Base-by-base conservation (phyloP, 176 grass and related monocot species). In the Carex cristatella region DNA sequence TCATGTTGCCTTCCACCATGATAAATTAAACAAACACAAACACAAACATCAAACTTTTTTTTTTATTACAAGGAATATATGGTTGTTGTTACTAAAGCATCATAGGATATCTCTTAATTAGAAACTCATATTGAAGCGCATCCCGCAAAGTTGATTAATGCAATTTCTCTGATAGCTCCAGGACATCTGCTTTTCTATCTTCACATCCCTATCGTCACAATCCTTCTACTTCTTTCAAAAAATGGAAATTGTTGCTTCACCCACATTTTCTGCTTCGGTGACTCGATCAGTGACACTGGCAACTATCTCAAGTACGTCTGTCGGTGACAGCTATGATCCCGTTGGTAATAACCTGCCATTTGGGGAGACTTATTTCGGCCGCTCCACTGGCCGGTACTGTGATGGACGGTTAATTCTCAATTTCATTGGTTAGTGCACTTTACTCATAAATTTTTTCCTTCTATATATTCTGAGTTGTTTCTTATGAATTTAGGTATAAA, bases 201-300 rank as follows among this genome's bases (percentile, higher is more conserved):
- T 32, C 48, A 79, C 49, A 79, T 79, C 46, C 75, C 75, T 60
- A 58, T 11, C 0, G 28, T 79, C 75, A 79, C 31, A 30, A 58
- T 79, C 46, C 53, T 79, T 31, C 23, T 83, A 69, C 65, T 67
- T 83, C 19, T 83, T 7, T 55, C 63, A 83, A 69, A 33, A 30
- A 12, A 13, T 4, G 81, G 42, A 54, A 83, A 68, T 68, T 83
- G 79, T 14, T 92, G 94, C 69, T 97, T 89, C 92, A 84, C 90
- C 69, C 85, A 69, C 76, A 90, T 97, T 88, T 97, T 92, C 85
- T 90, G 92, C 83, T 97, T 97, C 87, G 94, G 94, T 31, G 92
- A 97, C 87, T 97, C 92, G 67, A 86, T 94, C 62, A 88, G 92
- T 1, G 92, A 97, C 88, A 97, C 94, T 7, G 94, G 94, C 31